Evolutionary conservation across 805 yeast genomes (phyloP), one percentile per base, ranked within the genome.

Genomic region (Scheffersomyces amazonensis): DNA sequence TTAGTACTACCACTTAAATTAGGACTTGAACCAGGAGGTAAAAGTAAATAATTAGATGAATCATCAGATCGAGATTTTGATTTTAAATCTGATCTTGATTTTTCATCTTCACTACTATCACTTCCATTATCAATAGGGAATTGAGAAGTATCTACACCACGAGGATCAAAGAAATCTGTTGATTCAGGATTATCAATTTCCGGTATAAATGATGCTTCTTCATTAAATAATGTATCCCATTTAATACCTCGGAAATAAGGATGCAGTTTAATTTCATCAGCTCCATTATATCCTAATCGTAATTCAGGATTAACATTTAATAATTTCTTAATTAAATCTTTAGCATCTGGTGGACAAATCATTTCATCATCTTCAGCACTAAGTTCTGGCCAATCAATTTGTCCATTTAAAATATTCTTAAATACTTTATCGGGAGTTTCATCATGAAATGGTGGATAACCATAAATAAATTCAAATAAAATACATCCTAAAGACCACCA

Each of bases 401-500:
- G 71, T 3, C 91, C 81, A 15, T 62, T 70, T 38, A 89, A 65
- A 35, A 95, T 91, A 46, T 89, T 89, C 38, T 80, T 76, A 57
- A 93, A 93, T 0, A 93, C 96, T 42, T 71, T 66, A 30, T 83
- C 86, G 0, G 96, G 93, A 1, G 88, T 73, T 4, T 69, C 68
- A 1, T 85, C 95, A 58, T 87, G 93, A 60, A 93, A 93, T 2
- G 99, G 99, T 1, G 99, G 96, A 56, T 80, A 86, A 0, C 99
- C 99, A 58, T 83, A 86, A 29, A 88, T 55, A 54, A 93, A 83
- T 62, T 93, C 99, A 67, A 91, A 93, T 40, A 91, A 62, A 10
- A 93, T 88, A 60, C 98, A 91, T 0, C 99, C 99, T 23, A 91
- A 77, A 2, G 98, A 87, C 99, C 99, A 93, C 99, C 99, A 90